phyloP scores from a whole-genome alignment of 805 yeast species.

The Saccharomycopsis guyanensis region DNA sequence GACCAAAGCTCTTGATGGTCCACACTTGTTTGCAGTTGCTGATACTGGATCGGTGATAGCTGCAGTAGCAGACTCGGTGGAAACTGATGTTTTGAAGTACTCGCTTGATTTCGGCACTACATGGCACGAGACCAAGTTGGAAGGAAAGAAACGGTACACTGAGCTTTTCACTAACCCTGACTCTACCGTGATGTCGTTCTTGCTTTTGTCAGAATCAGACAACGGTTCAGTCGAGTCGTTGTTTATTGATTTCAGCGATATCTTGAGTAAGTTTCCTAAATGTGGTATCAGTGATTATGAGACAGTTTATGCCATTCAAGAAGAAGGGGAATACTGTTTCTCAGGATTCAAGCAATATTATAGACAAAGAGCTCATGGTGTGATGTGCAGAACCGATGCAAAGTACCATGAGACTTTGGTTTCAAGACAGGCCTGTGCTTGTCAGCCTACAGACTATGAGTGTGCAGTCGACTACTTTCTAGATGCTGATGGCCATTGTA shows the following conservation, averaged over 20 bases:
- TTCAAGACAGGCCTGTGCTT: conserved; percentile 50
- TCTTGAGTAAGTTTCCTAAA: conserved; percentile 5
- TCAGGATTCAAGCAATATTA: conserved; percentile 61
- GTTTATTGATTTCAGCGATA: conserved; percentile 5
- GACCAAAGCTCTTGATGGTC: conserved; percentile 45
- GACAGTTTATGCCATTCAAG: conserved; percentile 41
- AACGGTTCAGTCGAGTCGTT: conserved; percentile 21
- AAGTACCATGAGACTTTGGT: conserved; percentile 27
- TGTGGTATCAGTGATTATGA: conserved; percentile 32
- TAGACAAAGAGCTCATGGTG: conserved; percentile 37
- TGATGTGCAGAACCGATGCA: not conserved
- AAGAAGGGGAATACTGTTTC: conserved; percentile 44
- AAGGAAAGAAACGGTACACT: conserved; percentile 2
- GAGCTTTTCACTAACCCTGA: conserved; percentile 52
- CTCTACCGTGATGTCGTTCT: conserved; percentile 55
- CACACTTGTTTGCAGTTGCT: conserved; percentile 53
- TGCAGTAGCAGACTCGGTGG: conserved; percentile 41
- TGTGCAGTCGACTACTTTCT: conserved; percentile 48
- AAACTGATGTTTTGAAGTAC: conserved; percentile 35
- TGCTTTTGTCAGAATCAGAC: conserved; percentile 37
- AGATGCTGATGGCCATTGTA: conserved; percentile 38
- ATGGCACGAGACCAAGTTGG: conserved; percentile 36
- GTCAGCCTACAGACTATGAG: conserved; percentile 58
- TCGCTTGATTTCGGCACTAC: conserved; percentile 70
- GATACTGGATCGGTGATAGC: conserved; percentile 69